phyloP scores from a whole-genome alignment of 192 early-diverging fungal genomes.

The Pilobolus umbonatus region DNA sequence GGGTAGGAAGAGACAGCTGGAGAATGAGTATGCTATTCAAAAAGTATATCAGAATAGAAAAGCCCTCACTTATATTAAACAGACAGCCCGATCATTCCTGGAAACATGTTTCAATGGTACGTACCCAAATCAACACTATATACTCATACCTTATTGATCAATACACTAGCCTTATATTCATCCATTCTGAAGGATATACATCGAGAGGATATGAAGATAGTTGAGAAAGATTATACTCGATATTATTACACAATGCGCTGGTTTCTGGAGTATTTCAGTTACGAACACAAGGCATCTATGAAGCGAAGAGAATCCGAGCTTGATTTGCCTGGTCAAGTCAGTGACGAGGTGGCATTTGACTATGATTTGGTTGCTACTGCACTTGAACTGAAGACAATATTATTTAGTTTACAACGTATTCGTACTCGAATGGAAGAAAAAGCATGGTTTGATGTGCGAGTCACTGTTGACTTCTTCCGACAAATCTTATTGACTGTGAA shows the following conservation, averaged over 20 bases:
- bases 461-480: conserved; percentile 54
- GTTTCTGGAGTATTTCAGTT: conserved; percentile 31
- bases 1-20: conserved; percentile 28
- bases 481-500: conserved; percentile 55
- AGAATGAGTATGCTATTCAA: conserved; percentile 1
- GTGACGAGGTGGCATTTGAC: conserved; percentile 16
- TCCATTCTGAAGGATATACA: conserved; percentile 40
- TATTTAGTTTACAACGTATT: conserved; percentile 31
- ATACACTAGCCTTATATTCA: conserved; percentile 27
- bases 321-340: neutral
- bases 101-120: conserved; percentile 48
- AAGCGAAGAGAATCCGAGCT: neutral
- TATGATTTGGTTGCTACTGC: conserved; percentile 35
- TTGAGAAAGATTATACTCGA: conserved; percentile 34
- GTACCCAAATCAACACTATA: neutral
- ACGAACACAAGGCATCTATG: conserved; percentile 6
- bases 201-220: conserved; percentile 33
- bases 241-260: conserved; percentile 39
- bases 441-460: conserved; percentile 44
- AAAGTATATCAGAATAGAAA: neutral
- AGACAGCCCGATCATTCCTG: conserved; percentile 28
- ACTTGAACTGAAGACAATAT: conserved; percentile 29
- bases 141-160: neutral
- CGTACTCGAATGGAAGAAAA: conserved; percentile 28
- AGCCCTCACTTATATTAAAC: conserved; percentile 17